Evolutionary conservation across 1,284 basidiomycete genomes (phyloP).

Genomic region (Marasmius tenuissimus): DNA sequence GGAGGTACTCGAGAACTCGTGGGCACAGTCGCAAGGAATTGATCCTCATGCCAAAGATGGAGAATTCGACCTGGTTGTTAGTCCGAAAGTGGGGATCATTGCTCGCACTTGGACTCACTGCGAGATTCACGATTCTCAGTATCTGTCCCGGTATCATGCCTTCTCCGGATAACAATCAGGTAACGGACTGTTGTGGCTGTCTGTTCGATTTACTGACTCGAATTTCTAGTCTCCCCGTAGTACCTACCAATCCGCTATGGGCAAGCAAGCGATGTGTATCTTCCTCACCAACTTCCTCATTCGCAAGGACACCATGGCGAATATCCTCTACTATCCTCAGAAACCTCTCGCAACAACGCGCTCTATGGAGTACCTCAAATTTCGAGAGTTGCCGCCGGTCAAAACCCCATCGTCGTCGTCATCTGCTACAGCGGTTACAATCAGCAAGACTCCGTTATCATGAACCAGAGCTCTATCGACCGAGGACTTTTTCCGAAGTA

Average conservation of each 20-base stretch:
- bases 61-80: conserved; percentile 85
- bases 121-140: conserved; percentile 98
- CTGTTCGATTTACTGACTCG: conserved; percentile 13
- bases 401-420: conserved; percentile 98
- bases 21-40: conserved; percentile 63
- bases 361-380: conserved; percentile 98
- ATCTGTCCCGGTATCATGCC: conserved; percentile 95
- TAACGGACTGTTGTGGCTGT: conserved; percentile 34
- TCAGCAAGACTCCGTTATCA: conserved; percentile 99
- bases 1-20: conserved; percentile 89
- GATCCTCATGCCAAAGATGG: conserved; percentile 58
- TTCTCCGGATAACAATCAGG: conserved; percentile 99
- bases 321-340: conserved; percentile 98
- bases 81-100: conserved; percentile 80
- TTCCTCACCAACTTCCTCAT: conserved; percentile 97
- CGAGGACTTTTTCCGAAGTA: conserved; percentile 78
- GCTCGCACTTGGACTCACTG: conserved; percentile 97
- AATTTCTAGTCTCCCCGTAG: conserved; percentile 88
- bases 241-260: conserved; percentile 99
- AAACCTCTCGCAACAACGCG: conserved; percentile 98
- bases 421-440: conserved; percentile 99
- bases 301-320: conserved; percentile 98
- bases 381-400: conserved; percentile 95
- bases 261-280: conserved; percentile 99
- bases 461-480: conserved; percentile 99